Conservation (phyloP, 2,329 filamentous ascomycete genomes). For the Mycocentrospora acerina region DNA sequence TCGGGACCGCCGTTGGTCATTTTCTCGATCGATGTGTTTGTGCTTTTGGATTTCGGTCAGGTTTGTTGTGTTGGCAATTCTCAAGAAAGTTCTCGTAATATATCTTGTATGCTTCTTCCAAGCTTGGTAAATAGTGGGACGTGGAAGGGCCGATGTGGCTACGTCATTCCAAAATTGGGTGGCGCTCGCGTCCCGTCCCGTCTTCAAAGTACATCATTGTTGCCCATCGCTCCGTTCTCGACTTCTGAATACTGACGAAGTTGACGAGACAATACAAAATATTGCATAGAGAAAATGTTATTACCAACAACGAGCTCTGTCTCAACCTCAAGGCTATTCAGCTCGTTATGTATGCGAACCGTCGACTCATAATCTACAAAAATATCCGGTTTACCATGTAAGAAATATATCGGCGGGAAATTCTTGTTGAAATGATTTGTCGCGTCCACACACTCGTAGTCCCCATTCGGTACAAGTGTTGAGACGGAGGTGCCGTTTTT, state of each 20-base stretch:
- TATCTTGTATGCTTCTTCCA: too few species aligned
- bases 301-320: conserved; percentile 1
- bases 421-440: background rate
- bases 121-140: too few species aligned
- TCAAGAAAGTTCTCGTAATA: too few species aligned
- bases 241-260: too few species aligned
- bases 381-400: conserved; percentile 4
- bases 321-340: conserved; percentile 4
- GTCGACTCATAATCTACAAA: conserved; percentile 3
- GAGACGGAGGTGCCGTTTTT: conserved; percentile 6
- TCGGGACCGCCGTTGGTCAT: conserved; percentile 11
- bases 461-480: background rate
- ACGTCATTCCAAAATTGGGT: too few species aligned
- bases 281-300: too few species aligned
- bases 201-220: too few species aligned
- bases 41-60: conserved; percentile 5
- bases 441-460: conserved; percentile 1
- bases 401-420: conserved; percentile 5
- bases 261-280: too few species aligned
- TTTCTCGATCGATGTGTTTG: conserved; percentile 5
- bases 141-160: too few species aligned
- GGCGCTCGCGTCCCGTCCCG: too few species aligned
- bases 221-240: too few species aligned
- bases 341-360: conserved; percentile 1
- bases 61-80: conserved; percentile 7